These are phyloP conservation scores for Phaffomyces opuntiae DNA, from an alignment of 805 yeast genomes.

Conservation along the genomic window DNA sequence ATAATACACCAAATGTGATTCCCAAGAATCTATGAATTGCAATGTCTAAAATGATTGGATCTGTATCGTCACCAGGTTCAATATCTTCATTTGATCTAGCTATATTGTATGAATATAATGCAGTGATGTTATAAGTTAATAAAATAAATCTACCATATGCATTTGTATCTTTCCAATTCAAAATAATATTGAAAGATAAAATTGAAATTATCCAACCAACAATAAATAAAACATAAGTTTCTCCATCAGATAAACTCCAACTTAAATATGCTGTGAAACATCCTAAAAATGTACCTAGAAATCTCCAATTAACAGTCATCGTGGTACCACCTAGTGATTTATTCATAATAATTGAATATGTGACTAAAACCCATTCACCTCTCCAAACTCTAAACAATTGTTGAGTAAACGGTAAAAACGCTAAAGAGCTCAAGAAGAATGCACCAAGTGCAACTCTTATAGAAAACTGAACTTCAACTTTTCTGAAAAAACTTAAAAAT, in stretches of 20 bases:
- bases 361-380: constrained; percentile 81
- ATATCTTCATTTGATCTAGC: constrained; percentile 45
- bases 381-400: constrained; percentile 56
- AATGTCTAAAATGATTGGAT: constrained; percentile 63
- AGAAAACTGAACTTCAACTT: constrained; percentile 72
- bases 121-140: constrained; percentile 72
- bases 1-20: constrained; percentile 63
- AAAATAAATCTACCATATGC: constrained; percentile 66
- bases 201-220: constrained; percentile 34
- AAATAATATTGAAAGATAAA: constrained; percentile 45
- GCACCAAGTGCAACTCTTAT: constrained; percentile 77
- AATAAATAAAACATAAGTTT: constrained; percentile 44
- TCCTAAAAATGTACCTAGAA: constrained; percentile 71
- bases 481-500: constrained; percentile 42
- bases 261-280: constrained; percentile 51
- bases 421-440: constrained; percentile 54
- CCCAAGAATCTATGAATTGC: constrained; percentile 74
- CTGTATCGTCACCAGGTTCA: constrained; percentile 62
- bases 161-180: constrained; percentile 53
- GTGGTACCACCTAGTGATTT: constrained; percentile 81
- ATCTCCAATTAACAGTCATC: constrained; percentile 67
- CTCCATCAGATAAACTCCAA: constrained; percentile 55
- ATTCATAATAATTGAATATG: constrained; percentile 78
- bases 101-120: constrained; percentile 66
- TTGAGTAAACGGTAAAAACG: constrained; percentile 53